Evolutionary conservation across 805 yeast genomes (phyloP), one percentile per base, ranked within the genome.

Genomic region (Candida pseudoglaebosa): DNA sequence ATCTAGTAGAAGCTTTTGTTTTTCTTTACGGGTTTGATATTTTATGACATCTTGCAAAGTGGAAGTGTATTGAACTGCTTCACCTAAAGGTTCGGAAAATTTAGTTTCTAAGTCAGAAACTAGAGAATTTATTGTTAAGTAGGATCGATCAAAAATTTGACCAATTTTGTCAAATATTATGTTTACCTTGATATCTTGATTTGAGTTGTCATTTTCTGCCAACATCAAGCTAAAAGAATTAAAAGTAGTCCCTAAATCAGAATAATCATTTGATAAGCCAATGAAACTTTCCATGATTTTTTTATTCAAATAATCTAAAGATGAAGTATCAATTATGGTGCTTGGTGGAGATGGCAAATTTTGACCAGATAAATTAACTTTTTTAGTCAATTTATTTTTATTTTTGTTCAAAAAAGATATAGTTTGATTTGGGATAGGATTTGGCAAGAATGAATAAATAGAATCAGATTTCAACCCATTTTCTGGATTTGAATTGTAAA

Each of bases 131-230:
- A 79, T 63, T n/a, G 78, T 54, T 44, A 77, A 56, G 52, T 69
- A 71, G 33, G 75, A 78, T 28, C 81, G 75, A 57, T 93, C 98
- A 45, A 86, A 80, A 1, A 89, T 83, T 52, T 85, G 89, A 1
- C 98, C 97, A 20, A 88, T 77, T 45, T 80, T 78, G 54, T 93
- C 98, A 43, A 87, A 54, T 1, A 67, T 49, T 8, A 63, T 40
- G 42, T 61, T 60, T 14, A 65, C 42, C 36, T 62, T 62, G n/a
- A 52, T 58, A 1, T 57, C 61, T 4, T 54, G 56, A 12, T 45
- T 52, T 13, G 46, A 46, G 20, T 53, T 48, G 6, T 48, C 44
- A 34, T 54, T 40, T 28, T 65, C 72, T 2, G 63, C 54, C 17
- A 66, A 43, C 7, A 80, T 68, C 3, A 78, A 53, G 1, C 93